Conservation (phyloP, 208 protist genomes). For the Trypanosoma rangeli region DNA sequence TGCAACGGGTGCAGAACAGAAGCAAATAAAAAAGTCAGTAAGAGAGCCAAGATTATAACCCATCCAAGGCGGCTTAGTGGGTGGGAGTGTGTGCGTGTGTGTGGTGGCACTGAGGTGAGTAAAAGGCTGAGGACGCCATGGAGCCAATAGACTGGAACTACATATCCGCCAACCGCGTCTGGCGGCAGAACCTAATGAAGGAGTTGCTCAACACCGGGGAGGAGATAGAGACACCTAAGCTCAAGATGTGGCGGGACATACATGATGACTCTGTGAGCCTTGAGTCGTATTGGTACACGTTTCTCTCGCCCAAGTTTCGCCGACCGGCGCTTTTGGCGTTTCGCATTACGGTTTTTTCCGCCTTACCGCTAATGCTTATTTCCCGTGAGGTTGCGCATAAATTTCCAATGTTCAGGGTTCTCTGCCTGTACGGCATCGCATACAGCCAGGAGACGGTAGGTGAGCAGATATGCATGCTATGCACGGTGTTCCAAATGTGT, state of each 20-base stretch:
- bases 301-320: conserved; percentile 19
- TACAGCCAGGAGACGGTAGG: conserved; percentile 48
- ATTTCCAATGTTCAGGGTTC: conserved; percentile 39
- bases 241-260: conserved; percentile 4
- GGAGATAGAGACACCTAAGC: not conserved
- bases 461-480: conserved; percentile 39
- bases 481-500: conserved; percentile 27
- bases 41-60: not conserved
- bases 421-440: conserved; percentile 41
- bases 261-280: conserved; percentile 18
- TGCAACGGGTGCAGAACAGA: not conserved
- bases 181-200: not conserved
- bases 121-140: not conserved
- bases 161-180: not conserved
- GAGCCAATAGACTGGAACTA: conserved; percentile 1
- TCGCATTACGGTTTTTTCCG: conserved; percentile 52
- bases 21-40: not conserved
- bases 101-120: not conserved
- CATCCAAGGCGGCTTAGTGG: not conserved
- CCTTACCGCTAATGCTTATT: conserved; percentile 43
- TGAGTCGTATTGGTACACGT: conserved; percentile 1
- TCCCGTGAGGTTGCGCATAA: conserved; percentile 18
- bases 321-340: conserved; percentile 36
- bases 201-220: not conserved
- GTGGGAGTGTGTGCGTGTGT: not conserved